A percentile compares a stretch with the other conserved stretches of the same genome.
These are phyloP conservation scores for Colletotrichum cordylinicola DNA, from an alignment of 2,329 filamentous ascomycete genomes.

Conservation along the genomic window DNA sequence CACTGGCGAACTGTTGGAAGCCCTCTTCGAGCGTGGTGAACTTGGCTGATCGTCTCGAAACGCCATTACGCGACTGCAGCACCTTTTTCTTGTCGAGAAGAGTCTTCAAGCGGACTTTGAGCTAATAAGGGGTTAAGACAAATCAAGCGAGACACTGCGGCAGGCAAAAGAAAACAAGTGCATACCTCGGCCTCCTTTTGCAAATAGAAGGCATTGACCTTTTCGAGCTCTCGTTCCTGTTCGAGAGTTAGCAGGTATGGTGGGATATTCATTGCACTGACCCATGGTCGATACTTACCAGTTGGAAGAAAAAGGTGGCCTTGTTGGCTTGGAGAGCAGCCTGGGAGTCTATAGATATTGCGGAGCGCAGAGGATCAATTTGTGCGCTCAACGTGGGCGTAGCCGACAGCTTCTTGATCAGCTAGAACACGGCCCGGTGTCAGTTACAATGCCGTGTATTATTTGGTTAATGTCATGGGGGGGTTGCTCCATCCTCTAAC, in stretches of 20 bases:
- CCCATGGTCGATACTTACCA: conserved; percentile 63
- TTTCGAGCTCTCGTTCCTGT: conserved; percentile 96
- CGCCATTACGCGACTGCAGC: conserved; percentile 74
- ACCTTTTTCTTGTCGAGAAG: conserved; percentile 95
- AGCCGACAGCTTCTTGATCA: conserved; percentile 97
- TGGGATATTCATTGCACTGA: conserved; percentile 24
- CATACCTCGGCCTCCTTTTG: conserved; percentile 97
- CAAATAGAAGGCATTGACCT: conserved; percentile 96
- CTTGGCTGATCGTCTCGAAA: conserved; percentile 87
- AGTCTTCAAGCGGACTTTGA: conserved; percentile 91
- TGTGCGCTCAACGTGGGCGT: conserved; percentile 85
- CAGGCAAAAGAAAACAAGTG: not conserved
- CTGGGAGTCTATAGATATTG: conserved; percentile 73
- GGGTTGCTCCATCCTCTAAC: conserved; percentile 13
- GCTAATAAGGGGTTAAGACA: conserved; percentile 53
- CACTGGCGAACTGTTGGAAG: conserved; percentile 95
- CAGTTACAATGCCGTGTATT: conserved; percentile 28
- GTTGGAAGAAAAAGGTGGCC: conserved; percentile 97
- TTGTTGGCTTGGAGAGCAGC: conserved; percentile 93
- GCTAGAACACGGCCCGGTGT: conserved; percentile 58
- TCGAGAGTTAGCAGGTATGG: conserved; percentile 42
- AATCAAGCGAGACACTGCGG: not conserved
- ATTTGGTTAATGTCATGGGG: conserved; percentile 18
- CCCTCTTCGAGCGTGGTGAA: conserved; percentile 96
- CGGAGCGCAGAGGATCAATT: conserved; percentile 61